phyloP scores from a whole-genome alignment of 2,329 filamentous ascomycete genomes.

The Xylariaceae sp. region DNA sequence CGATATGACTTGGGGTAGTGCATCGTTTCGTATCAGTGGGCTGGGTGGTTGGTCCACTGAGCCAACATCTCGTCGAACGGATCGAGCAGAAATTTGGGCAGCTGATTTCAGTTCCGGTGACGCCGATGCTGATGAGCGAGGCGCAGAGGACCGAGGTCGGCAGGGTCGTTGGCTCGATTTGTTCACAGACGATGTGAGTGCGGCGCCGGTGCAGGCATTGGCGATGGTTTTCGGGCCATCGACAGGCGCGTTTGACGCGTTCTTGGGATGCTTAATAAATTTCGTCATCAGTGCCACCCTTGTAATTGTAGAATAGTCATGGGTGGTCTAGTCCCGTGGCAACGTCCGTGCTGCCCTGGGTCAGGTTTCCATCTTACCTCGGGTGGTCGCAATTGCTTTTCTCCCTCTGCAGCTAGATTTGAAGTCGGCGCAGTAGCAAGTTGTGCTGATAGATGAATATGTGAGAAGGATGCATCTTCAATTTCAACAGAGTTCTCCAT shows the following conservation, averaged over 20 bases:
- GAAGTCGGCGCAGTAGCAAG: background rate
- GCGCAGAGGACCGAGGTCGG: background rate
- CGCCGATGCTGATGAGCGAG: background rate
- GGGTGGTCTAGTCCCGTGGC: conserved; percentile 3
- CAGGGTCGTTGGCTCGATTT: conserved; percentile 7
- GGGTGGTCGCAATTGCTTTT: background rate
- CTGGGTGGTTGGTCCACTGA: conserved; percentile 15
- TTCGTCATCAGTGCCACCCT: conserved; percentile 40
- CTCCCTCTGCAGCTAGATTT: background rate
- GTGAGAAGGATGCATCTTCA: background rate
- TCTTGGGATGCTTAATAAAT: conserved; percentile 27
- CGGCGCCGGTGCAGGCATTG: too few relatives aligned
- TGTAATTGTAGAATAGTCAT: conserved; percentile 26
- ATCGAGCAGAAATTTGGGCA: conserved; percentile 8
- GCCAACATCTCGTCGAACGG: conserved; percentile 23
- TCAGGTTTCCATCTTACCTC: conserved; percentile 22
- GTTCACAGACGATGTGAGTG: conserved; percentile 11
- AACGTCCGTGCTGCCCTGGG: conserved; percentile 16
- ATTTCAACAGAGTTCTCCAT: background rate
- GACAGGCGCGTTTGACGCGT: conserved; percentile 35
- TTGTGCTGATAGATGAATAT: background rate
- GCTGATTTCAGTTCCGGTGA: conserved; percentile 8
- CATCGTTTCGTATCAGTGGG: conserved; percentile 30
- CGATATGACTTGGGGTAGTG: conserved; percentile 15
- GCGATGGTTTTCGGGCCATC: too few relatives aligned